These are phyloP conservation scores for Globisporangium echinulatum DNA, from an alignment of 352 stramenopile species.

Conservation along the genomic window DNA sequence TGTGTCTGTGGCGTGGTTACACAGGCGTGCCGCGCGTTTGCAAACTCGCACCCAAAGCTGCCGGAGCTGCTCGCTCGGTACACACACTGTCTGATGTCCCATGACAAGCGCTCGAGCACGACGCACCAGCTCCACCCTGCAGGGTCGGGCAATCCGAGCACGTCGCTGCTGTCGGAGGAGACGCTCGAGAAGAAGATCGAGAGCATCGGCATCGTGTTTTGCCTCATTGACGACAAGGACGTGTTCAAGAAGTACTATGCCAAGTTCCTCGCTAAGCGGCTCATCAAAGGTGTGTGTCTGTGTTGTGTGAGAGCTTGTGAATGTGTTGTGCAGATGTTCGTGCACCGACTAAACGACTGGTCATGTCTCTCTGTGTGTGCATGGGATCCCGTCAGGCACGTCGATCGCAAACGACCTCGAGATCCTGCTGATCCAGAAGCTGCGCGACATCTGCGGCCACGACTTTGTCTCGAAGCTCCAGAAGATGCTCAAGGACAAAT, in stretches of 20 bases:
- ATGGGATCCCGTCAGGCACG: slow-evolving; percentile 22
- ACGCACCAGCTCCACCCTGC: slow-evolving; percentile 17
- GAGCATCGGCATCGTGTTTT: slow-evolving; percentile 80
- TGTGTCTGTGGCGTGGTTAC: too few relatives aligned
- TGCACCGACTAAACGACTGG: too few relatives aligned
- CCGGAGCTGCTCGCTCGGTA: slow-evolving; percentile 82
- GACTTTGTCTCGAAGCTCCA: slow-evolving; percentile 87
- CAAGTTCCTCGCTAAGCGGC: slow-evolving; percentile 74
- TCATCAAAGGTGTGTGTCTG: slow-evolving; percentile 65
- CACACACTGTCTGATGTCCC: slow-evolving; percentile 82
- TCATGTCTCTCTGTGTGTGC: neutral
- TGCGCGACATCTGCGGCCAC: slow-evolving; percentile 78
- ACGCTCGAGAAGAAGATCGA: slow-evolving; percentile 75
- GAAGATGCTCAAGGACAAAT: slow-evolving; percentile 86
- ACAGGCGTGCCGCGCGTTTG: slow-evolving; percentile 78
- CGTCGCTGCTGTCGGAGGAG: slow-evolving; percentile 37
- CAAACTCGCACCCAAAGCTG: slow-evolving; percentile 72
- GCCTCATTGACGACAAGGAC: slow-evolving; percentile 86
- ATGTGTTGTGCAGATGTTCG: too few relatives aligned
- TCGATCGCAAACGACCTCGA: slow-evolving; percentile 75
- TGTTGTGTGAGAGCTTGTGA: too few relatives aligned
- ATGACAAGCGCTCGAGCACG: slow-evolving; percentile 30
- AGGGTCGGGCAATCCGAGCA: slow-evolving; percentile 20
- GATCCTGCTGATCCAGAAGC: slow-evolving; percentile 72
- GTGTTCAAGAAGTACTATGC: slow-evolving; percentile 88